Percentiles rank a stretch among this genome's conserved stretches.
phyloP scores from a whole-genome alignment of 2,329 filamentous ascomycete species.

The Gnomoniopsis smithogilvyi region DNA sequence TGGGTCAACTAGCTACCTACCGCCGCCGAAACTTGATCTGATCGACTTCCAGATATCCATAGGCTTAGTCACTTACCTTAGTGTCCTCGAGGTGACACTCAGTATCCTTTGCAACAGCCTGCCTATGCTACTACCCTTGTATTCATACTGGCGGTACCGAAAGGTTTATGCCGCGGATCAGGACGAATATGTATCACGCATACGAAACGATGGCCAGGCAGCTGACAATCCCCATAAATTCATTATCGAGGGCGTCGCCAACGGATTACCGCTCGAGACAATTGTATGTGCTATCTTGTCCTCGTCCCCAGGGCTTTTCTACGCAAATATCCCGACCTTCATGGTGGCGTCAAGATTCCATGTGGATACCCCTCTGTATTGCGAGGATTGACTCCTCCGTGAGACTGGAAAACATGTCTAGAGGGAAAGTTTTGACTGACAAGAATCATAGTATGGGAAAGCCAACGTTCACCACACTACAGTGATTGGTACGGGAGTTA shows the following conservation, averaged over 20 bases:
- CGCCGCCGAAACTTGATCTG: not conserved
- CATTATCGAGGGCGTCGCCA: conserved; percentile 11
- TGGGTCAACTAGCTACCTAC: no score
- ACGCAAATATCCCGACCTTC: no score
- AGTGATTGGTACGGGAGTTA: conserved; percentile 6
- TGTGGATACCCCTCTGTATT: no score
- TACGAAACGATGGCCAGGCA: not conserved
- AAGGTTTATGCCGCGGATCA: conserved; percentile 3
- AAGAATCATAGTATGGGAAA: conserved; percentile 3
- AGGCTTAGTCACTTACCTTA: not conserved
- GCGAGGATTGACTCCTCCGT: no score
- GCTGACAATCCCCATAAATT: not conserved
- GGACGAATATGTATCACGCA: conserved; percentile 15
- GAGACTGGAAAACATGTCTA: no score
- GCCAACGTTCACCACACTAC: conserved; percentile 11
- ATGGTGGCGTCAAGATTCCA: no score
- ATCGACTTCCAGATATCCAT: not conserved
- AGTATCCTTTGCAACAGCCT: conserved; percentile 14
- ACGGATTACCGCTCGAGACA: conserved; percentile 13
- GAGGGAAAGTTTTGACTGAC: no score
- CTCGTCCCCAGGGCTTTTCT: no score
- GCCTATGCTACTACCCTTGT: conserved; percentile 15
- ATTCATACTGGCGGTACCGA: conserved; percentile 13
- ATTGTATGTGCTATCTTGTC: not conserved
- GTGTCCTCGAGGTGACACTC: conserved; percentile 9